Evolutionary conservation across 2,329 filamentous ascomycete genomes (phyloP).

Genomic region (Pestalotiopsis fici): DNA sequence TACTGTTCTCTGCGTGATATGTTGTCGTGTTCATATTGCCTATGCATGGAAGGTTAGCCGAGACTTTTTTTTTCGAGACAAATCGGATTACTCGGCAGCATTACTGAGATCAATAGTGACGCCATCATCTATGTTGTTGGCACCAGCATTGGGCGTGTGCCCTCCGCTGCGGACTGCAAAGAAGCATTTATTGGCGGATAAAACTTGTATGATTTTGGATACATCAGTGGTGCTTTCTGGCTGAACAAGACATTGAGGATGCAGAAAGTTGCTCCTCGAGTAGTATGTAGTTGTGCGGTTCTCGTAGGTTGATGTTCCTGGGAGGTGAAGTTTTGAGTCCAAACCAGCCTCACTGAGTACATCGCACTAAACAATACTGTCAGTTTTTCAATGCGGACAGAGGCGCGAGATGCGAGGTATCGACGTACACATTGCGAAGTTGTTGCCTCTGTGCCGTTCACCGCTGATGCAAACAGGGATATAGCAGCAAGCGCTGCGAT

Average conservation of each 20-base stretch:
- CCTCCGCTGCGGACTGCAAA: conserved; percentile 46
- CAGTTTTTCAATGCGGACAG: background rate
- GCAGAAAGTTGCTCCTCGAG: background rate
- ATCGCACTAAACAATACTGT: background rate
- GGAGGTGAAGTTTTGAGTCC: background rate
- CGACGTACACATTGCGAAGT: background rate
- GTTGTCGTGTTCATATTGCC: conserved; percentile 18
- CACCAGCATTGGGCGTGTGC: conserved; percentile 38
- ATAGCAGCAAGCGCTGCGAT: background rate
- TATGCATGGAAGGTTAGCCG: background rate
- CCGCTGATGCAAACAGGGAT: background rate
- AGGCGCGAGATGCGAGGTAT: background rate
- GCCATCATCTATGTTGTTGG: conserved; percentile 39
- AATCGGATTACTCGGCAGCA: too few relatives aligned
- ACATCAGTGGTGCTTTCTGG: background rate
- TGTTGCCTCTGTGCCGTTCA: background rate
- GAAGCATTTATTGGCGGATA: background rate
- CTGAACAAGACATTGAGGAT: background rate
- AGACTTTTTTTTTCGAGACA: too few relatives aligned
- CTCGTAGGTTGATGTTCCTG: background rate
- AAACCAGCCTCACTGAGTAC: background rate
- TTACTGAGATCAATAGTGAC: conserved; percentile 40
- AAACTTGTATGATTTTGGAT: background rate
- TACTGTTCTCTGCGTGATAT: conserved; percentile 13
- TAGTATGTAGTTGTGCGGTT: background rate